Evolutionary conservation across 2,329 filamentous ascomycete species (phyloP).

Genomic region (Trichophyton equinum): DNA sequence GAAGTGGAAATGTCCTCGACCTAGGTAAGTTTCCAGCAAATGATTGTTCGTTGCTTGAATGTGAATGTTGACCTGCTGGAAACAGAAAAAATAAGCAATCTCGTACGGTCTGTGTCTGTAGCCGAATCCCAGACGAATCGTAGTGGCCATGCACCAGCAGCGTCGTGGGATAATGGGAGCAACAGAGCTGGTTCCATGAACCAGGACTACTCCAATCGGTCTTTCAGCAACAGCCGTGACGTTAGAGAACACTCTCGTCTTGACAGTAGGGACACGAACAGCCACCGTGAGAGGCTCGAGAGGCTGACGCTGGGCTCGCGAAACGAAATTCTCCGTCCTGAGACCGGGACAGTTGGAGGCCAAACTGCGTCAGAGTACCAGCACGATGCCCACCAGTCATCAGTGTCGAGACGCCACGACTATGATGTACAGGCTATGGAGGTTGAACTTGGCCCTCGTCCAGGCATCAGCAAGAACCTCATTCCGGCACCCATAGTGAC

Average conservation of each 20-base stretch:
- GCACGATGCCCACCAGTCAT: slow-evolving; percentile 40
- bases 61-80: not conserved
- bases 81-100: slow-evolving; percentile 87
- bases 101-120: slow-evolving; percentile 69
- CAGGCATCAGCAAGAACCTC: slow-evolving; percentile 59
- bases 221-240: slow-evolving; percentile 17
- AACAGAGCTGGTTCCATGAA: slow-evolving; percentile 23
- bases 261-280: slow-evolving; percentile 30
- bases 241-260: slow-evolving; percentile 23
- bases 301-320: slow-evolving; percentile 30
- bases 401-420: slow-evolving; percentile 63
- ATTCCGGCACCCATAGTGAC: slow-evolving; percentile 88
- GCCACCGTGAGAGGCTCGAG: slow-evolving; percentile 35
- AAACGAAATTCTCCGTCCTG: slow-evolving; percentile 55
- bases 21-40: slow-evolving; percentile 49
- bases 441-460: slow-evolving; percentile 60
- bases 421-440: slow-evolving; percentile 97
- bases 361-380: slow-evolving; percentile 67
- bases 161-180: slow-evolving; percentile 43
- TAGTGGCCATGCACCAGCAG: slow-evolving; percentile 45
- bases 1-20: slow-evolving; percentile 84
- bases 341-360: slow-evolving; percentile 61
- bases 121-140: slow-evolving; percentile 45
- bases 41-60: not conserved
- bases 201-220: slow-evolving; percentile 19